Evolutionary conservation across 106 monocot species (phyloP).

Genomic region (Phalaenopsis aphrodite): DNA sequence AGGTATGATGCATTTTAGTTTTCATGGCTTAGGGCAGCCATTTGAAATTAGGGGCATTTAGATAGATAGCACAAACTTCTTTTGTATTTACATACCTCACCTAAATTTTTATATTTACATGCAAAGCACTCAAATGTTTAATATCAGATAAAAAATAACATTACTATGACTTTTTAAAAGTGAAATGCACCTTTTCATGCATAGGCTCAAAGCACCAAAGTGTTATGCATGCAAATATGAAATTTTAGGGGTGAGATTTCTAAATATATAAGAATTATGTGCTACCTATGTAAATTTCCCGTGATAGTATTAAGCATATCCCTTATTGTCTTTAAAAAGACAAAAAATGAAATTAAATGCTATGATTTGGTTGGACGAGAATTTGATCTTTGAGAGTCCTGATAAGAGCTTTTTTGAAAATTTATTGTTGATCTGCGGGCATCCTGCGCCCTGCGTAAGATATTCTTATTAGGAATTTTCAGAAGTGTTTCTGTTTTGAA

Average conservation of each 20-base stretch:
- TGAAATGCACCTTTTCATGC: too few relatives aligned
- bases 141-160: too few relatives aligned
- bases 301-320: neutral
- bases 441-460: neutral
- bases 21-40: neutral
- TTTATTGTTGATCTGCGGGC: neutral
- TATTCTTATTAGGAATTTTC: neutral
- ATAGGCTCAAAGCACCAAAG: too few relatives aligned
- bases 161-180: too few relatives aligned
- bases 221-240: too few relatives aligned
- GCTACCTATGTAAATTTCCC: too few relatives aligned
- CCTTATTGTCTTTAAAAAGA: neutral
- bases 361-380: neutral
- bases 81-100: too few relatives aligned
- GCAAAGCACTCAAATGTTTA: too few relatives aligned
- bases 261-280: too few relatives aligned
- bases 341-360: neutral
- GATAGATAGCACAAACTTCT: too few relatives aligned
- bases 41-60: neutral
- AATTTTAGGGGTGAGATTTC: too few relatives aligned
- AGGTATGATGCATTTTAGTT: slow-evolving; percentile 23
- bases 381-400: neutral
- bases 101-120: too few relatives aligned
- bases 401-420: neutral
- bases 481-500: neutral